phyloP scores from a whole-genome alignment of 257 asterid species.

The Prunella vulgaris region DNA sequence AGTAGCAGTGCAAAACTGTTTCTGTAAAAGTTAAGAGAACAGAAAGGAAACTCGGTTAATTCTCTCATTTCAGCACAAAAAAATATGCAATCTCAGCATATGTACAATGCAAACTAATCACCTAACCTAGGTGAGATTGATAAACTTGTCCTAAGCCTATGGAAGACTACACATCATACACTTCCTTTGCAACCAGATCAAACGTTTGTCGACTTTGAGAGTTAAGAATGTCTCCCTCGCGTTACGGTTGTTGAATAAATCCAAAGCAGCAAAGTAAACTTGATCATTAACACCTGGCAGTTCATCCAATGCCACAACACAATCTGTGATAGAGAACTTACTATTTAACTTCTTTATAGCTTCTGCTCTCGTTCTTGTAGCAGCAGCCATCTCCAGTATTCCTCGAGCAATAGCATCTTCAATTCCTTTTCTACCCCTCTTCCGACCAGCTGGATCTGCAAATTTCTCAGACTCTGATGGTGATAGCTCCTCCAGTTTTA shows the following conservation, averaged over 20 bases:
- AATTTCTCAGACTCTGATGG: slow-evolving; percentile 60
- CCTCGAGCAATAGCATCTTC: slow-evolving; percentile 69
- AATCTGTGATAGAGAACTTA: slow-evolving; percentile 49
- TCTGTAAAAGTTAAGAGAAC: background rate
- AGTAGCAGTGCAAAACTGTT: background rate
- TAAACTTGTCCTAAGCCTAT: slow-evolving; percentile 1
- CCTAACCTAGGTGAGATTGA: background rate
- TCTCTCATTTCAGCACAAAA: background rate
- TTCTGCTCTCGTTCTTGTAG: slow-evolving; percentile 58
- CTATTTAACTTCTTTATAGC: slow-evolving; percentile 44
- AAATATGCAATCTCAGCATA: background rate
- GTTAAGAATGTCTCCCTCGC: slow-evolving; percentile 71
- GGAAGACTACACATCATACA: slow-evolving; percentile 24
- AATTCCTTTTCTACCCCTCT: slow-evolving; percentile 66
- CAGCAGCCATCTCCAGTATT: slow-evolving; percentile 73
- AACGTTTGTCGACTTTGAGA: slow-evolving; percentile 58
- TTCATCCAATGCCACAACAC: slow-evolving; percentile 62
- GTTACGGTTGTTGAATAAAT: slow-evolving; percentile 53
- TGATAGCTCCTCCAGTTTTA: slow-evolving; percentile 40
- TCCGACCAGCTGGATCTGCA: slow-evolving; percentile 32
- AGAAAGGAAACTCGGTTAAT: background rate
- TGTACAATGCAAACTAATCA: slow-evolving; percentile 22
- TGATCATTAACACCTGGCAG: slow-evolving; percentile 51
- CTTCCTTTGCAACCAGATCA: slow-evolving; percentile 62
- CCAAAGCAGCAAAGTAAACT: slow-evolving; percentile 61